Base-by-base conservation (phyloP, 768 basidiomycete species). In the Suillus hirtellus region DNA sequence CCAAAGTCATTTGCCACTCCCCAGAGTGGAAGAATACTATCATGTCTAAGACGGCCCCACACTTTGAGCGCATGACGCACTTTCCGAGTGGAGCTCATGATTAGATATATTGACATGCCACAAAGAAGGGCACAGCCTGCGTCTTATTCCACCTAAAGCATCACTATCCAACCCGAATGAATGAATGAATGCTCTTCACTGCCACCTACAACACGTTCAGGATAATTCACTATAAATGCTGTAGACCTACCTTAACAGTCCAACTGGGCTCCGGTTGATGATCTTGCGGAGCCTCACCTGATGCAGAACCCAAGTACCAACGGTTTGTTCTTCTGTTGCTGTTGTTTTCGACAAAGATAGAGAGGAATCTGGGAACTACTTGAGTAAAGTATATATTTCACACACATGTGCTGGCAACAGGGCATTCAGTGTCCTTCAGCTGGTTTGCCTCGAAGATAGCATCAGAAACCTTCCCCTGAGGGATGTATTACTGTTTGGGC, bases 1-100 rank as follows among this genome's bases (percentile, higher is more conserved):
- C 71, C 67, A 60, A 66, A 27, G 52, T 67, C 65, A 38, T 60
- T 66, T 17, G 65, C 53, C 4, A 66, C 49, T n/a, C 71, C 68
- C 27, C 42, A 65, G 21, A 71, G 63, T 4, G 67, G 67, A 4
- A 71, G 44, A 19, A 71, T 61, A 54, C 70, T 68, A 31, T 54
- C 47, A 56, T 72, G 69, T 17, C 53, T 19, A 31, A 72, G 64
- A 38, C 31, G 31, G 5, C 55, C 62, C 70, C 71, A 71, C 6
- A 70, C 69, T 19, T 59, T 64, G 42, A 72, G 61, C 53, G 69
- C 70, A 14, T 66, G 64, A 35, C 61, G 63, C 24, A 71, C 54
- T 24, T 66, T 44, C 70, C 70, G 27, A 24, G 21, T 31, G 4
- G 11, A 61, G 9, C 24, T n/a, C 5, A 7, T 24, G n/a, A 40